These are phyloP conservation scores for Macrolepiota albuminosa DNA, from an alignment of 768 basidiomycete species.

Conservation along the genomic window DNA sequence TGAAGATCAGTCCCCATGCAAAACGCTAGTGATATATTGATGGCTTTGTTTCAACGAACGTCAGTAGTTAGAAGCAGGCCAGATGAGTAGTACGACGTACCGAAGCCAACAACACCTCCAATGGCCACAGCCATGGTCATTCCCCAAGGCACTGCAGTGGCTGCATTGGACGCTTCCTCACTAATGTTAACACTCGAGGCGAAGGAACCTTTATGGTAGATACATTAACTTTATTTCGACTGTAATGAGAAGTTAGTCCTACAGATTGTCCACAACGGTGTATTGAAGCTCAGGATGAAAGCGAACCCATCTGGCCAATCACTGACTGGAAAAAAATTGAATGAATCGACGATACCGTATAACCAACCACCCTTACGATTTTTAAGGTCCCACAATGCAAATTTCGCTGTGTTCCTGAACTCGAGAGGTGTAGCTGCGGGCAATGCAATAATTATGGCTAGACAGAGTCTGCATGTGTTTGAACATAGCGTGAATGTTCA, in stretches of 20 bases:
- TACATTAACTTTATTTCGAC: not conserved
- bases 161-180: constrained; percentile 69
- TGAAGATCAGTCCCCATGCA: constrained; percentile 54
- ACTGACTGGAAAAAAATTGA: constrained; percentile 31
- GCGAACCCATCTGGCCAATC: constrained; percentile 60
- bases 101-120: constrained; percentile 57
- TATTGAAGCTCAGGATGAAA: constrained; percentile 41
- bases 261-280: constrained; percentile 43
- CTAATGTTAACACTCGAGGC: constrained; percentile 66
- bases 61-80: not conserved
- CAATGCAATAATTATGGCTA: constrained; percentile 65
- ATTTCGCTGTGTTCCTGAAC: constrained; percentile 55
- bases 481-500: not conserved
- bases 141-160: constrained; percentile 65
- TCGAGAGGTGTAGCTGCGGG: constrained; percentile 59
- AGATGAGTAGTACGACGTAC: constrained; percentile 27
- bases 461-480: constrained; percentile 41
- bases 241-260: constrained; percentile 10
- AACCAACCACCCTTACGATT: constrained; percentile 3
- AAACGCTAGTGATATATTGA: constrained; percentile 61
- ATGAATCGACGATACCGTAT: not conserved
- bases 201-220: constrained; percentile 15
- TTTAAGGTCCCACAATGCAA: constrained; percentile 22
- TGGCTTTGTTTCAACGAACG: constrained; percentile 25
- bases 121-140: constrained; percentile 54